Percentiles rank a stretch among this genome's conserved stretches.
Evolutionary conservation across 2,329 filamentous ascomycete genomes (phyloP).

Genomic region (Didymella pomorum): DNA sequence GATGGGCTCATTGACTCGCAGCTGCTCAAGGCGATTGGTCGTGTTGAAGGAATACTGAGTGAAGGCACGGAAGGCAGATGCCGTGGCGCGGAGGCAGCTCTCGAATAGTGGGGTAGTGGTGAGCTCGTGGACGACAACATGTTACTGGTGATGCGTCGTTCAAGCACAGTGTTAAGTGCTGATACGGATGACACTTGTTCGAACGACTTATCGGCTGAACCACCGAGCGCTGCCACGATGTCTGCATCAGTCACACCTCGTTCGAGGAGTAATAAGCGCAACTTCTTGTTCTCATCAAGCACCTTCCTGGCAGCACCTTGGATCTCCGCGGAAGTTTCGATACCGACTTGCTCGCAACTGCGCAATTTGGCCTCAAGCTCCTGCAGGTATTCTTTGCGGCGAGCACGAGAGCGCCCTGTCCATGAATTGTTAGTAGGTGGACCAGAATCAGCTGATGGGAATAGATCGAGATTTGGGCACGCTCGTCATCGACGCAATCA

Average conservation of each 20-base stretch:
- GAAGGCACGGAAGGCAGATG: conserved; percentile 32
- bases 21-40: conserved; percentile 34
- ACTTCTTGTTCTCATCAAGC: conserved; percentile 71
- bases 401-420: conserved; percentile 71
- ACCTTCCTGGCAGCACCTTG: conserved; percentile 74
- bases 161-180: conserved; percentile 43
- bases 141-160: conserved; percentile 38
- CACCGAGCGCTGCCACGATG: conserved; percentile 51
- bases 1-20: conserved; percentile 42
- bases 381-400: conserved; percentile 75
- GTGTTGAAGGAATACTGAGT: conserved; percentile 34
- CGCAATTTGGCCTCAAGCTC: conserved; percentile 72
- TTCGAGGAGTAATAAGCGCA: conserved; percentile 66
- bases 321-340: conserved; percentile 74
- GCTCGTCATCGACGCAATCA: background rate
- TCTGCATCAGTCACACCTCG: conserved; percentile 66
- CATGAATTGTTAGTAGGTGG: conserved; percentile 13
- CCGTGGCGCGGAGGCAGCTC: conserved; percentile 26
- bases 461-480: background rate
- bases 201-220: conserved; percentile 32
- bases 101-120: conserved; percentile 24
- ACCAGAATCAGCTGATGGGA: background rate
- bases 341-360: conserved; percentile 69
- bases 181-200: conserved; percentile 42
- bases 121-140: conserved; percentile 31